Base-by-base conservation (phyloP, 768 basidiomycete species). In the Butyriboletus loyo region DNA sequence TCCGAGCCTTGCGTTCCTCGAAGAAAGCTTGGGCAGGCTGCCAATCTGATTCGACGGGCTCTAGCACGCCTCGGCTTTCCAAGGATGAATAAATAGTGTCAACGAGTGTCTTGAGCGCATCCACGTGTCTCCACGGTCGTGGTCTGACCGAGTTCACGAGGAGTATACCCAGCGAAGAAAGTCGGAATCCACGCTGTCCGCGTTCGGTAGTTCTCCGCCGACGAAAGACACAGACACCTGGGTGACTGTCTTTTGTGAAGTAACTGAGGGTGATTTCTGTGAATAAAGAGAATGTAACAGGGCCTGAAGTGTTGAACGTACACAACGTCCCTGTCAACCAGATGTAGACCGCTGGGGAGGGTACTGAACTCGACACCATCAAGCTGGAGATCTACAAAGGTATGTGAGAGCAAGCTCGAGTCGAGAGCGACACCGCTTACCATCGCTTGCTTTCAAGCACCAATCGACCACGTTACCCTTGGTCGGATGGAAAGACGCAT, bases 401-500 rank as follows among this genome's bases (percentile, higher is more conserved):
- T 13, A 21, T 28, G 27, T 49, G 40, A 57, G 52, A 28, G 11
- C 19, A 49, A 36, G 32, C 15, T 32, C 8, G 30, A 44, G 9
- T 10, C 19, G 19, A 48, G 42, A 46, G 28, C 9, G 32, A 32
- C 6, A 13, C 5, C 25, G 59, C 76, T 38, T 38, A 85, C 89
- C 87, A 54, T 89, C 80, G 64, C 75, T 82, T 9, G 83, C 81
- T 62, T 84, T 89, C 28, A 87, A 64, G 39, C 77, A 82, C 90
- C 91, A 92, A 68, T 92, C 89, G 14, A 92, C 74, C 14, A 84
- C 66, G 65, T 90, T 91, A 14, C 90, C 90, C 57, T 81, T 79
- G 21, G 89, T 92, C 1, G 88, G 86, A 70, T 92, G 90, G 61
- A 92, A 92, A 7, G 88, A 89, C 17, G 85, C 78, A 69, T 92